phyloP scores from a whole-genome alignment of 2,329 filamentous ascomycete species.

The Coleophoma eucalyptorum region DNA sequence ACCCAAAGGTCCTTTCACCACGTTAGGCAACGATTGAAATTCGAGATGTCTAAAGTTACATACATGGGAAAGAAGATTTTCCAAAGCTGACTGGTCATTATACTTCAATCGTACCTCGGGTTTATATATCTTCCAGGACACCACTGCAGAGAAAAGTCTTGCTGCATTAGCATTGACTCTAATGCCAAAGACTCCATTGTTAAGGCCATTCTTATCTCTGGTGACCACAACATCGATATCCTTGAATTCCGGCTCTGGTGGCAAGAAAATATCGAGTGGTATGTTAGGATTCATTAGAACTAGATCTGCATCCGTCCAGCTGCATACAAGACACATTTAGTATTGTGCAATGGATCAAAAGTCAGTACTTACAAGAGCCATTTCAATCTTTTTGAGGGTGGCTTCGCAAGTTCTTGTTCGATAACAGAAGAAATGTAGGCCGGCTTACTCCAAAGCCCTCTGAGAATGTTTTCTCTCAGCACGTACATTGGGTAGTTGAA shows the following conservation, averaged over 20 bases:
- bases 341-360: not conserved
- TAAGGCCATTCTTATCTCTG: slow-evolving; percentile 34
- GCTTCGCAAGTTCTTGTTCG: slow-evolving; percentile 1
- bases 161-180: slow-evolving; percentile 32
- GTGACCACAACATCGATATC: slow-evolving; percentile 32
- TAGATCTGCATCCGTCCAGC: slow-evolving; percentile 37
- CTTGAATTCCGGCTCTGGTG: slow-evolving; percentile 25
- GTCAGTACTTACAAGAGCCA: slow-evolving; percentile 4
- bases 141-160: slow-evolving; percentile 30
- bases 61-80: slow-evolving; percentile 15
- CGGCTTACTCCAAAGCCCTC: slow-evolving; percentile 4
- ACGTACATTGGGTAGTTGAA: slow-evolving; percentile 4
- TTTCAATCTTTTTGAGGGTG: slow-evolving; percentile 2
- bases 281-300: slow-evolving; percentile 34
- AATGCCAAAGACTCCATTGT: slow-evolving; percentile 34
- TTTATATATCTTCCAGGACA: slow-evolving; percentile 31
- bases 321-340: not conserved
- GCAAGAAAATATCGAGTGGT: slow-evolving; percentile 33
- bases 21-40: slow-evolving; percentile 1
- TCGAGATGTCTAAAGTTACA: slow-evolving; percentile 2
- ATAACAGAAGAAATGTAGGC: slow-evolving; percentile 3
- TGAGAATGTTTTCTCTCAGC: not conserved
- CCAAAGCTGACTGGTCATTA: slow-evolving; percentile 22
- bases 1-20: slow-evolving; percentile 13
- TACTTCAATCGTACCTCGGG: slow-evolving; percentile 18